phyloP scores from a whole-genome alignment of 352 stramenopile species.

The Pythium plurisporium region DNA sequence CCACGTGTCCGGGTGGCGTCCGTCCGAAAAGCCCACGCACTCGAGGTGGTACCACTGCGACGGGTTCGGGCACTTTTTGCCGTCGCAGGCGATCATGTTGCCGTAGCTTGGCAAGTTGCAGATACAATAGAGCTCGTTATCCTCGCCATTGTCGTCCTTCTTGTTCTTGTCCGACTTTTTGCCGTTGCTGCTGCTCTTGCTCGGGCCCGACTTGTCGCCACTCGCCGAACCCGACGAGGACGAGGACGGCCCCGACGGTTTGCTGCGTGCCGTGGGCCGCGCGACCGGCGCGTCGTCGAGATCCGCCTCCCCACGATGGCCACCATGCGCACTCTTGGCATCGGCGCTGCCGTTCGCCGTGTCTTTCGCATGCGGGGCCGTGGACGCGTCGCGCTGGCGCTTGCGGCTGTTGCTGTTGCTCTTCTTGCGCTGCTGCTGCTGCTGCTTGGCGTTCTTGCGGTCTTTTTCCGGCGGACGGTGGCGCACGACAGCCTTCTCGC shows the following conservation, averaged over 20 bases:
- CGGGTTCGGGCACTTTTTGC: constrained; percentile 83
- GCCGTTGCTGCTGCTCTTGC: constrained; percentile 25
- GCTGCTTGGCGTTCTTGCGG: constrained; percentile 61
- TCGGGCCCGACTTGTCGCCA: constrained; percentile 4
- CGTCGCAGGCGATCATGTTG: constrained; percentile 88
- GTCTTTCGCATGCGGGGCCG: neutral
- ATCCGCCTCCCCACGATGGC: neutral
- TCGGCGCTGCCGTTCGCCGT: neutral
- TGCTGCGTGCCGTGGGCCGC: constrained; percentile 7
- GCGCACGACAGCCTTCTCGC: constrained; percentile 58
- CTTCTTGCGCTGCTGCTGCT: constrained; percentile 46
- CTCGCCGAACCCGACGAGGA: constrained; percentile 1
- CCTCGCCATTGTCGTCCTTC: constrained; percentile 69
- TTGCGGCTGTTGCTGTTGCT: constrained; percentile 67
- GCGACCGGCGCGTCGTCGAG: constrained; percentile 2
- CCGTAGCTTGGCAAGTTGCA: constrained; percentile 84
- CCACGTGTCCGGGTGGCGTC: constrained; percentile 81
- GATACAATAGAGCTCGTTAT: constrained; percentile 88
- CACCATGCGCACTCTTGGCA: neutral
- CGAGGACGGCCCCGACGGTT: constrained; percentile 7
- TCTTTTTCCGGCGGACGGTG: constrained; percentile 56
- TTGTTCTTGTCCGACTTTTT: constrained; percentile 40
- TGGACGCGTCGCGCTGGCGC: constrained; percentile 53
- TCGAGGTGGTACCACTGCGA: constrained; percentile 88
- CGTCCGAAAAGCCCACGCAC: constrained; percentile 78